A percentile compares a stretch with the other conserved stretches of the same genome.
Evolutionary conservation across 768 basidiomycete genomes (phyloP).

Genomic region (Podaxis sp.): DNA sequence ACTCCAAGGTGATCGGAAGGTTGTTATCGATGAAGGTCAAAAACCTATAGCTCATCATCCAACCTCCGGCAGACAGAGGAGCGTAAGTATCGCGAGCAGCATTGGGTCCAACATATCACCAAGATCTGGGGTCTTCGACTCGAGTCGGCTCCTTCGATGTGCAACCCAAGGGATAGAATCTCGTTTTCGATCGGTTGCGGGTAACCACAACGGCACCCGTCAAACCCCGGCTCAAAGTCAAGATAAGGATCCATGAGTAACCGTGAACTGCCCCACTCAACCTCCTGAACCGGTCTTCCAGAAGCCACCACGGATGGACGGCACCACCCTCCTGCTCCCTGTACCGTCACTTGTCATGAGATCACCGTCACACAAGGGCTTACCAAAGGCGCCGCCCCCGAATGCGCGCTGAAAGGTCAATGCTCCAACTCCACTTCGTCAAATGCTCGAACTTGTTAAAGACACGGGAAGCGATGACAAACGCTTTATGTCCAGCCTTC

Average conservation of each 20-base stretch:
- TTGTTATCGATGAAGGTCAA: neutral
- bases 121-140: constrained; percentile 3
- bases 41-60: neutral
- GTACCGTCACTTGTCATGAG: neutral
- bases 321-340: neutral
- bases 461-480: neutral
- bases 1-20: neutral
- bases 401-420: neutral
- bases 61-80: neutral
- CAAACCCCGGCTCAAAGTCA: neutral
- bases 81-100: constrained; percentile 1
- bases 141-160: neutral
- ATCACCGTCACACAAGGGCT: neutral
- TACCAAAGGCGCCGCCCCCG: neutral
- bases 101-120: constrained; percentile 1
- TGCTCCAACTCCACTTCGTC: neutral
- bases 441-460: neutral
- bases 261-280: neutral
- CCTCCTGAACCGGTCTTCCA: neutral
- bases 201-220: neutral
- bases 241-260: neutral
- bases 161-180: constrained; percentile 10
- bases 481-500: neutral
- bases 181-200: neutral
- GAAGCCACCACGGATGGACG: neutral